These are phyloP conservation scores for Gossypium armourianum DNA, from an alignment of 441 rosid species.

Conservation along the genomic window DNA sequence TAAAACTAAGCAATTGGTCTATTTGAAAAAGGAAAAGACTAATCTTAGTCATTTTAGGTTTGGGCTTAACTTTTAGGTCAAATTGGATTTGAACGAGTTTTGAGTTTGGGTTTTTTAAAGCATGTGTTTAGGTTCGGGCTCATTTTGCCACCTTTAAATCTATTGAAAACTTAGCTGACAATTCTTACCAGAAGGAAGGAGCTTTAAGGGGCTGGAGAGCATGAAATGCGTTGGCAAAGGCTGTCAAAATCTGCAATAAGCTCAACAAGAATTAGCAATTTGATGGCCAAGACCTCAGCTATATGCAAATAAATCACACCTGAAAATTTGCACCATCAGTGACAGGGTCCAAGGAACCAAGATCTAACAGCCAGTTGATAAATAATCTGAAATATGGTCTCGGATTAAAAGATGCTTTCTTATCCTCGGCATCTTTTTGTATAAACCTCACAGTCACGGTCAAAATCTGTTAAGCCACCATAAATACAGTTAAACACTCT, in stretches of 20 bases:
- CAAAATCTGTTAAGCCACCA: conserved; percentile 49
- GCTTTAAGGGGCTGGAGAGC: conserved; percentile 78
- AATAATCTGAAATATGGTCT: conserved; percentile 92
- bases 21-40: neutral
- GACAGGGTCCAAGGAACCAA: conserved; percentile 54
- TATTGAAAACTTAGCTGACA: conserved; percentile 2
- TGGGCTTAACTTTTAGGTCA: neutral
- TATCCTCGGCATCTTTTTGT: conserved; percentile 81
- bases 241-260: conserved; percentile 56
- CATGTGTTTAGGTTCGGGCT: neutral
- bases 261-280: conserved; percentile 13
- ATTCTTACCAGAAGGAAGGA: conserved; percentile 79
- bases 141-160: neutral
- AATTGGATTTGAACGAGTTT: neutral
- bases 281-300: neutral
- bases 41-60: neutral
- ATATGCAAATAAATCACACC: conserved; percentile 31
- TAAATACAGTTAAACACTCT: conserved; percentile 8
- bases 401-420: conserved; percentile 67
- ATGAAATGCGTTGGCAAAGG: conserved; percentile 83
- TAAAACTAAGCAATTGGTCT: neutral
- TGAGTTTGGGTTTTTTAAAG: neutral
- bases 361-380: conserved; percentile 75
- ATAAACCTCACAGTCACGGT: conserved; percentile 58
- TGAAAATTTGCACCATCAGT: conserved; percentile 67